Evolutionary conservation across 148 eudicot genomes (phyloP), one percentile per base, ranked within the genome.

Genomic region (Fallopia convolvulus): DNA sequence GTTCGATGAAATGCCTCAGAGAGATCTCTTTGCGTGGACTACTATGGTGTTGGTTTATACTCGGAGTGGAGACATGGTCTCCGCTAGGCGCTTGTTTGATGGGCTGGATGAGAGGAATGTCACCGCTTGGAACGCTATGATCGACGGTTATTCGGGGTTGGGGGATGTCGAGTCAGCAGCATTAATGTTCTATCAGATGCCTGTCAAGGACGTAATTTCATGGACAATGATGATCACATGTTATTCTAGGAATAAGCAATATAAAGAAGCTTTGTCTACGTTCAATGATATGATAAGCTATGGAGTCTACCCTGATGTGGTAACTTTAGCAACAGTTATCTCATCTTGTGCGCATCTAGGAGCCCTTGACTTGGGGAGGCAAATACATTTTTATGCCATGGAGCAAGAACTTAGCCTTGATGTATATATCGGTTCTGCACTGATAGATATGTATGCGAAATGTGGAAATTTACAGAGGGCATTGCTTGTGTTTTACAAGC

Each of bases 191-290:
- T 17, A 68, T 39, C 81, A 66, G 72, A 89, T 93, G 90, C 78
- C 84, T 0, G 13, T 49, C 2, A 91, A 81, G 85, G 92, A 93
- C 77, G 79, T 88, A 56, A 84, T 93, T 77, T 84, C 98, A 17
- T 93, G 96, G 96, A 93, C 96, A 9, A 89, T 89, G 21, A 91
- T 93, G 98, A 91, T 89, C 47, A 81, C 83, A 7, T 88, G 89
- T 70, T 93, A 87, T 77, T 83, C 88, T 60, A 91, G 83, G 55
- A 84, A 83, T 77, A 88, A 85, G 75, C 83, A 79, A 17, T 85
- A 93, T 78, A 72, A 73, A 58, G 86, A 85, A 79, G 92, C 91
- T 48, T 80, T 91, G 50, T 79, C 79, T 66, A 81, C 87, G 61
- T 91, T 88, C 79, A 82, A 86, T 81, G 83, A 88, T 63, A 91